These are phyloP conservation scores for Colletotrichum noveboracense DNA, from an alignment of 2,329 filamentous ascomycete species.

Conservation along the genomic window DNA sequence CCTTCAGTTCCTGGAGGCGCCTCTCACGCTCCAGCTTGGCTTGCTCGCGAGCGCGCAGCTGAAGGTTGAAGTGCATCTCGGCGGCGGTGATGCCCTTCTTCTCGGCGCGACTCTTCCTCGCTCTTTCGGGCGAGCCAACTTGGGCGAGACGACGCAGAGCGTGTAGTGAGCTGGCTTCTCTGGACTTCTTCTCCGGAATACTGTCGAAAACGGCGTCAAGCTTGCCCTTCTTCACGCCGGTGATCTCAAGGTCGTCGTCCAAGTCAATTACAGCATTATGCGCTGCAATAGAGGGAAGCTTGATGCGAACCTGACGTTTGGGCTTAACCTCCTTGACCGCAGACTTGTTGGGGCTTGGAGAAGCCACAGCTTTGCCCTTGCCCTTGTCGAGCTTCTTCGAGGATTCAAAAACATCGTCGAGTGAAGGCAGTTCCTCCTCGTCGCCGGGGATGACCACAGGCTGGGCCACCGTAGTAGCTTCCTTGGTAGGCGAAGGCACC, in stretches of 20 bases:
- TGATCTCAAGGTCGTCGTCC: conserved; percentile 71
- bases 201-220: conserved; percentile 73
- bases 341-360: not conserved
- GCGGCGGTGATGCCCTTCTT: conserved; percentile 68
- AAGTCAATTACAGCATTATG: conserved; percentile 48
- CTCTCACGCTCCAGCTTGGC: conserved; percentile 79
- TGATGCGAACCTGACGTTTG: conserved; percentile 57
- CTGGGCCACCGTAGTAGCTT: conserved; percentile 13
- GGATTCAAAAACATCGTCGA: conserved; percentile 39
- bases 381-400: conserved; percentile 55
- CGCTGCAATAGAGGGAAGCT: conserved; percentile 44
- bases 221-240: conserved; percentile 52
- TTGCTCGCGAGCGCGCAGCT: conserved; percentile 78
- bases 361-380: conserved; percentile 45
- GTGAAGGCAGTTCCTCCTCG: conserved; percentile 39
- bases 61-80: conserved; percentile 72
- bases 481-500: conserved; percentile 27
- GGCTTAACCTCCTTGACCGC: conserved; percentile 32
- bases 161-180: conserved; percentile 68
- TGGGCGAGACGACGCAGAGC: conserved; percentile 78
- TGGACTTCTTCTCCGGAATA: conserved; percentile 65
- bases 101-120: conserved; percentile 45
- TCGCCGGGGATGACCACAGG: conserved; percentile 16
- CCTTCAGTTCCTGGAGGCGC: conserved; percentile 76
- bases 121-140: conserved; percentile 65